A percentile compares a stretch with the other conserved stretches of the same genome.
These are phyloP conservation scores for Umbelopsis vinacea DNA, from an alignment of 192 early-diverging fungal genomes.

Conservation along the genomic window DNA sequence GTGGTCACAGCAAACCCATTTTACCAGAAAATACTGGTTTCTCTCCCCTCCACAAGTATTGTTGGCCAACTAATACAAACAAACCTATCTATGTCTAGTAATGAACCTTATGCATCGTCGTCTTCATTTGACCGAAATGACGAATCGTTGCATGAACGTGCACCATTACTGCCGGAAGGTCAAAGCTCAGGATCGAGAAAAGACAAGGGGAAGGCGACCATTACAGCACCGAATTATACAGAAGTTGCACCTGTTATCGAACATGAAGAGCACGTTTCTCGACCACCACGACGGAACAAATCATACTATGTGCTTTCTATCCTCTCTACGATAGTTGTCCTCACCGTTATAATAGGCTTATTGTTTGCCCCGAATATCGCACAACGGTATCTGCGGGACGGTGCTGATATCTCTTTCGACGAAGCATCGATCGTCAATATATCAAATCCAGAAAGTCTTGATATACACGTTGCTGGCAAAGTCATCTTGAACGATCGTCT, in stretches of 20 bases:
- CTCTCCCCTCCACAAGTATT: not conserved
- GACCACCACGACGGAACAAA: slow-evolving; percentile 12
- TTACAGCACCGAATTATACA: not conserved
- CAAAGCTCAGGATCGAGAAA: slow-evolving; percentile 14
- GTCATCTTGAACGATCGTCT: not conserved
- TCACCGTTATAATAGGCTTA: not conserved
- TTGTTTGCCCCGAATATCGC: slow-evolving; percentile 19
- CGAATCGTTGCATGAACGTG: slow-evolving; percentile 7
- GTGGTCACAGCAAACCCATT: not conserved
- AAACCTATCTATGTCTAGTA: slow-evolving; percentile 5
- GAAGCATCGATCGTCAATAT: slow-evolving; percentile 14
- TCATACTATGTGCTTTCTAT: not conserved
- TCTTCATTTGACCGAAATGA: slow-evolving; percentile 3
- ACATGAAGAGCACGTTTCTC: not conserved
- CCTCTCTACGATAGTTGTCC: not conserved
- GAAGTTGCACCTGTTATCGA: not conserved
- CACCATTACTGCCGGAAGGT: not conserved
- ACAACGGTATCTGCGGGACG: slow-evolving; percentile 11
- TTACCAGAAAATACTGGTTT: not conserved
- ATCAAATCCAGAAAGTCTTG: not conserved
- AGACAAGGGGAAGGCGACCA: slow-evolving; percentile 9
- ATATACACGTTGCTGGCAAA: slow-evolving; percentile 15
- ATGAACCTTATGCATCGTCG: slow-evolving; percentile 14
- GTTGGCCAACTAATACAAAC: not conserved
- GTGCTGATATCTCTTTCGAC: slow-evolving; percentile 5